A percentile compares a stretch with the other conserved stretches of the same genome.
Conservation (phyloP, 768 basidiomycete genomes). For the Collybia sp. region DNA sequence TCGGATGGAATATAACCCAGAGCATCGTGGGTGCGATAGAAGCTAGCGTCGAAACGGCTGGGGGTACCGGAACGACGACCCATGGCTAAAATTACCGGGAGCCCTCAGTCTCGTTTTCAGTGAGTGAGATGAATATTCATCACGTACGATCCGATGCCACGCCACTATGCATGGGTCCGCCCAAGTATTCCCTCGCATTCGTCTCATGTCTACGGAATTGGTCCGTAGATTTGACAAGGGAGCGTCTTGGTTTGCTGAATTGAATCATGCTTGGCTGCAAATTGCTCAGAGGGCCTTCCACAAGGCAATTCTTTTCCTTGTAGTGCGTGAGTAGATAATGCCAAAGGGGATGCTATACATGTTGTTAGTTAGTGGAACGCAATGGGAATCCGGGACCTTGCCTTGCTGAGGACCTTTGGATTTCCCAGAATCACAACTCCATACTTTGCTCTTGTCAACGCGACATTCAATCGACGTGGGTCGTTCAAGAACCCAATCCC, state of each 20-base stretch:
- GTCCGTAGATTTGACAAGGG: constrained; percentile 86
- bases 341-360: constrained; percentile 89
- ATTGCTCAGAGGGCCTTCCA: constrained; percentile 95
- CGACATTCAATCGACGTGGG: constrained; percentile 93
- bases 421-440: constrained; percentile 99
- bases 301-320: constrained; percentile 91
- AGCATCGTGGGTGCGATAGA: constrained; percentile 94
- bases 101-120: too few relatives aligned
- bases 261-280: constrained; percentile 98
- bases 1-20: constrained; percentile 94
- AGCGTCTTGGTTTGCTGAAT: constrained; percentile 94
- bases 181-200: constrained; percentile 73
- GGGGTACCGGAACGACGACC: constrained; percentile 81
- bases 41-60: constrained; percentile 92
- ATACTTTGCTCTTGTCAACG: constrained; percentile 95
- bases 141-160: constrained; percentile 48
- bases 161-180: constrained; percentile 32
- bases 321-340: constrained; percentile 97
- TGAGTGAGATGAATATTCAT: too few relatives aligned
- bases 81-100: constrained; percentile 21
- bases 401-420: constrained; percentile 99
- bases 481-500: constrained; percentile 99
- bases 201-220: constrained; percentile 93
- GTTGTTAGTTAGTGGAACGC: constrained; percentile 6
- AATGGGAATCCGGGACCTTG: constrained; percentile 23